These are phyloP conservation scores for Fusarium dlaminii DNA, from an alignment of 2,329 filamentous ascomycete genomes.

Conservation along the genomic window DNA sequence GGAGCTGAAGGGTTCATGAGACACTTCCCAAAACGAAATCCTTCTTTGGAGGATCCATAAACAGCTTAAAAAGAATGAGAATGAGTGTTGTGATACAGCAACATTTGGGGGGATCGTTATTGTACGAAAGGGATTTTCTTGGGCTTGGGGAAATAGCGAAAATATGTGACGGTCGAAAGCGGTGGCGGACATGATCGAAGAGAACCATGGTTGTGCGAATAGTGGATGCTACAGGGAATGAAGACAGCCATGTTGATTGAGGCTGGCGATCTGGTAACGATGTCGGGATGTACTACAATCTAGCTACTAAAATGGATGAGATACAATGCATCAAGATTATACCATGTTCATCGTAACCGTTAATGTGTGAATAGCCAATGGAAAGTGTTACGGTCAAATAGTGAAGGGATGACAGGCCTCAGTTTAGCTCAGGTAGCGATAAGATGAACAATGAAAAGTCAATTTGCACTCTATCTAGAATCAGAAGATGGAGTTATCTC, in stretches of 20 bases:
- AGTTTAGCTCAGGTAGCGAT: too few species aligned
- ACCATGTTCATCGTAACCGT: not conserved
- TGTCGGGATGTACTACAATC: not conserved
- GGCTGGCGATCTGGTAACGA: not conserved
- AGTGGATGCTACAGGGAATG: fast-evolving
- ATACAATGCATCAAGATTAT: not conserved
- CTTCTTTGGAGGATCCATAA: not conserved
- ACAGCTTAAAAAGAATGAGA: too few species aligned
- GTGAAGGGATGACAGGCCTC: too few species aligned
- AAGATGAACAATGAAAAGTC: not conserved
- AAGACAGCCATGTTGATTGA: fast-evolving
- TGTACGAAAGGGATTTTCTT: not conserved
- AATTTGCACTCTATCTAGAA: not conserved
- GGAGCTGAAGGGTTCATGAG: not conserved
- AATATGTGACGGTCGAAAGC: not conserved
- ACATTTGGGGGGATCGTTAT: fast-evolving
- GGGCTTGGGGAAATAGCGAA: fast-evolving
- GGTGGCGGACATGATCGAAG: not conserved
- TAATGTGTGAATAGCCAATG: too few species aligned
- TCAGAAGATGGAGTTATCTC: conserved; percentile 35
- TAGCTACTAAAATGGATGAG: fast-evolving
- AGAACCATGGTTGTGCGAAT: not conserved
- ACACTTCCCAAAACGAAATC: too few species aligned
- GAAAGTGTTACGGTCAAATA: too few species aligned
- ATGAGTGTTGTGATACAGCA: too few species aligned